Percentiles rank a stretch among this genome's conserved stretches.
Conservation (phyloP, 2,329 filamentous ascomycete species). For the Cryoendolithus antarcticus region DNA sequence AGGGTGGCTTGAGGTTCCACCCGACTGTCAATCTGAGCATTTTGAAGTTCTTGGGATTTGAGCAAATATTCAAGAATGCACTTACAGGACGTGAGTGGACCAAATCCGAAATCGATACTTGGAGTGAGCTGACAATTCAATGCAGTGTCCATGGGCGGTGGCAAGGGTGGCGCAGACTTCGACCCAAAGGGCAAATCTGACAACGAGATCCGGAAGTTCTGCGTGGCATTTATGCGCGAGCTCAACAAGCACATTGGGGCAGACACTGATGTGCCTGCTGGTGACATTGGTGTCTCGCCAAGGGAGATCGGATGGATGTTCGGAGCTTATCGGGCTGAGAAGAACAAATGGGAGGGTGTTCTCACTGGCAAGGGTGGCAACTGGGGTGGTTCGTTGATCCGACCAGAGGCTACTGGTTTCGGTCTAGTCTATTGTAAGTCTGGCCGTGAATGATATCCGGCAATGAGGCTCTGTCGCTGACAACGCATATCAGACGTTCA, state of each 20-base stretch:
- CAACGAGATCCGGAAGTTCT: constrained; percentile 95
- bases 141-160: constrained; percentile 83
- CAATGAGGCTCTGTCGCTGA: constrained; percentile 6
- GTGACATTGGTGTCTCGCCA: constrained; percentile 86
- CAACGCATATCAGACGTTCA: constrained; percentile 49
- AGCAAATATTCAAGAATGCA: constrained; percentile 99
- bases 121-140: not conserved
- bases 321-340: constrained; percentile 77
- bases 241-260: constrained; percentile 92
- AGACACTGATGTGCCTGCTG: constrained; percentile 90
- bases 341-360: constrained; percentile 89
- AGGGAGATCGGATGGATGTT: constrained; percentile 94
- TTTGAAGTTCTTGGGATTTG: constrained; percentile 96
- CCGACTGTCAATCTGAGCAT: constrained; percentile 66
- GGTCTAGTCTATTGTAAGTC: constrained; percentile 72
- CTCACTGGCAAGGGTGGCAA: constrained; percentile 87
- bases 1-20: constrained; percentile 92
- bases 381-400: constrained; percentile 90
- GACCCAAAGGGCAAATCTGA: constrained; percentile 98
- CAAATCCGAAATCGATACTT: too few relatives aligned
- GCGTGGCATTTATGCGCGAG: constrained; percentile 90
- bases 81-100: constrained; percentile 68
- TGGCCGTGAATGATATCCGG: not conserved
- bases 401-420: constrained; percentile 93
- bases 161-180: constrained; percentile 96